Evolutionary conservation across 202 grass and related monocot genomes (phyloP), one percentile per base, ranked within the genome.

Genomic region (Zoysia matrella): DNA sequence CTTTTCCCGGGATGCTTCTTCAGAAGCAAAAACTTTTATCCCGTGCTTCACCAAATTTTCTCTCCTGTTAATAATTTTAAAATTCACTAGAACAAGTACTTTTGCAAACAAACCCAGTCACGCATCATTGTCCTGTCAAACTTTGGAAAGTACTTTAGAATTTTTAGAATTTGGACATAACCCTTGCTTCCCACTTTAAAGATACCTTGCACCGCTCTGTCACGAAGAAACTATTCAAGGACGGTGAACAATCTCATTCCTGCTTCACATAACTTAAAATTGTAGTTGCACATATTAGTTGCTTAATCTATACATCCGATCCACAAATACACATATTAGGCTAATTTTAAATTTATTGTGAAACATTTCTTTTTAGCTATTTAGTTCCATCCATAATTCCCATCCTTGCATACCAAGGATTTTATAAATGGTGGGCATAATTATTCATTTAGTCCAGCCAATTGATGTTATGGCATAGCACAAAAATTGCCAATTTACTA

Each of bases 171-270:
- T 85, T 73, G n/a, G 78, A 54, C 77, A 47, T 61, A 14, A 52
- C 67, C 67, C 36, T 68, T 78, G 41, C 53, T 49, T 10, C 62
- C 9, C 67, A 76, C 77, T 22, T 22, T 22, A 22, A 22, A 22
- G 22, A 22, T 22, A 22, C 22, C 22, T 22, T 67, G 62, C 64
- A 50, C 8, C 13, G 55, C 48, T 18, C 58, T 77, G n/a, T 14
- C 77, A 61, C 81, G 55, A 88, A 84, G 72, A 72, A 81, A 53
- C 81, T 81, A 80, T 53, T 10, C 2, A 51, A 76, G n/a, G 65
- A 80, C 67, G n/a, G n/a, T 77, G 58, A 76, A 80, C 58, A 46
- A 43, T 60, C 44, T 10, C 65, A 47, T 60, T 67, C 78, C 7
- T 67, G 11, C 50, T 22, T 56, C 48, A 18, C 13, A 3, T 57